Evolutionary conservation across 257 asterid species (phyloP).

Genomic region (Solanum medicagineum): DNA sequence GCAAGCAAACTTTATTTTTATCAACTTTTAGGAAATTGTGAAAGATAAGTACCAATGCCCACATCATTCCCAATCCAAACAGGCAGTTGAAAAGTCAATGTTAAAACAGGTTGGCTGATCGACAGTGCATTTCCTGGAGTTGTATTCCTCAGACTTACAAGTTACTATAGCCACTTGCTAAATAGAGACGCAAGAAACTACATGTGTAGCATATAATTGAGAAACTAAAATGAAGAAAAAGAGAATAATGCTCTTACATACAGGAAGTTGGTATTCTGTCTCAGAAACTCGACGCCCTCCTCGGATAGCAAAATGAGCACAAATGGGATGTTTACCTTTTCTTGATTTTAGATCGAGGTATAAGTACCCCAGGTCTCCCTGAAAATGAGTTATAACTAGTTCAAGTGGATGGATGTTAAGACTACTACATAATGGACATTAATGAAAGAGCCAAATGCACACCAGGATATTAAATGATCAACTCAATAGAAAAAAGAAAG

Average conservation of each 20-base stretch:
- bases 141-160: background rate
- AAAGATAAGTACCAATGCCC: background rate
- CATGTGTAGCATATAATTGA: background rate
- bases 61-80: background rate
- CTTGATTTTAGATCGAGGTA: constrained; percentile 93
- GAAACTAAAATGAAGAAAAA: constrained; percentile 1
- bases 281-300: constrained; percentile 88
- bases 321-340: constrained; percentile 74
- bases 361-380: constrained; percentile 86
- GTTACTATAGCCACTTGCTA: background rate
- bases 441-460: background rate
- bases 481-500: background rate
- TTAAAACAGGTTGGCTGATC: background rate
- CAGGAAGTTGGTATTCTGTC: constrained; percentile 85
- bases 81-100: background rate
- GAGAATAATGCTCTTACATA: constrained; percentile 27
- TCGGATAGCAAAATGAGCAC: constrained; percentile 96
- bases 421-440: background rate
- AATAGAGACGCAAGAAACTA: background rate
- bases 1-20: background rate
- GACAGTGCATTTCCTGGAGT: background rate
- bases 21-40: background rate
- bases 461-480: background rate
- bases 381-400: constrained; percentile 15
- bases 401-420: constrained; percentile 10